Evolutionary conservation across 2,329 filamentous ascomycete species (phyloP), one percentile per base, ranked within the genome.

Genomic region (Penicillium corylophilum): DNA sequence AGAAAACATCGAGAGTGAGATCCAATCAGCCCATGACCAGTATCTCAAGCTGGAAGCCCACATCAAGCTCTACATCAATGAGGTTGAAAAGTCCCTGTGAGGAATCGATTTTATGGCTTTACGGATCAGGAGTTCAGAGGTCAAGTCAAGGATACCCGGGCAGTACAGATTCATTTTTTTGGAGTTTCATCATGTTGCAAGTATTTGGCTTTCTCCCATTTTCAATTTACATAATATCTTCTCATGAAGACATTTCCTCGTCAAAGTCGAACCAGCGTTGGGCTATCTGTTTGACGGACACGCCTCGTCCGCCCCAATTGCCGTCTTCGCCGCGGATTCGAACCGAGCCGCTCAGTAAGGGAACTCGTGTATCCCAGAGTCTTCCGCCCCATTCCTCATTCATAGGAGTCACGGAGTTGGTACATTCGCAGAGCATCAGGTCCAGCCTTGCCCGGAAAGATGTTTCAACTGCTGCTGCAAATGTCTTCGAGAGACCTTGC

Each of bases 41-140:
- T 99, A 96, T 73, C 82, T 95, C 69, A 96, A 96, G 83, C 88
- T 99, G 84, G 93, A 97, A 72, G 87, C 90, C 33, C 94, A 99
- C 69, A 95, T 99, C 71, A 93, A 92, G 74, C 79, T 97, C 56
- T 99, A 99, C 77, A 95, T 99, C 67, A 95, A 89, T 4, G 94
- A 99, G 79, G 96, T 99, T 92, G 94, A 97, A 74, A 92, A 96
- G 74, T 87, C 86, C 50, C 83, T 94, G 55, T 76, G 64, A 70
- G 53, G n/a, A 44, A 48, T 41, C 24, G 28, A 46, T 50, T 53
- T 55, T 41, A 50, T 48, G 50, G 33, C 53, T 61, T 62, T 77
- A 61, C 67, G 49, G 54, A 63, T 63, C 51, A 61, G 70, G 68
- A 71, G 70, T 73, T 72, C 50, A 64, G 56, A 56, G 61, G 61